A percentile compares a stretch with the other conserved stretches of the same genome.
These are phyloP conservation scores for Ogataea parapolymorpha DNA, from an alignment of 805 yeast species.

Conservation along the genomic window DNA sequence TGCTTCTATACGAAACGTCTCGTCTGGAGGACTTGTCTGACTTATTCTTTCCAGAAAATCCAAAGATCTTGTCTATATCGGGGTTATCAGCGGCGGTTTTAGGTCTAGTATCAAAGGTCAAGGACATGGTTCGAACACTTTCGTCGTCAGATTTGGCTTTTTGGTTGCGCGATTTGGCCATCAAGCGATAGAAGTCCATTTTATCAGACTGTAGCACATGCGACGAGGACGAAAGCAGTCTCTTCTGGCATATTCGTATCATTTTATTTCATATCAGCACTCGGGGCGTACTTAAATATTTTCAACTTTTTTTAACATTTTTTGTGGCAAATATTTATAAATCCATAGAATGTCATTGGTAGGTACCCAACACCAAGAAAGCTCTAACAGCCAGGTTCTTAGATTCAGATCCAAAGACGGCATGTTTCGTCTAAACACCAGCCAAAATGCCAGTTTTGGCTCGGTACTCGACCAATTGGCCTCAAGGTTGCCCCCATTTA, in stretches of 20 bases:
- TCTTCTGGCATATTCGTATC: conserved; percentile 3
- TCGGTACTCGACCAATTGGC: conserved; percentile 27
- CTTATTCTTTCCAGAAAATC: conserved; percentile 31
- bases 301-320: not conserved
- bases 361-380: not conserved
- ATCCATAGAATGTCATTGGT: conserved; percentile 12
- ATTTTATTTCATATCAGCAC: not conserved
- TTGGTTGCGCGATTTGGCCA: conserved; percentile 18
- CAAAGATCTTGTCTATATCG: conserved; percentile 29
- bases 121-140: conserved; percentile 6
- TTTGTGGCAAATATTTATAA: conserved; percentile 9
- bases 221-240: not conserved
- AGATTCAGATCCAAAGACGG: conserved; percentile 87
- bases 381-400: conserved; percentile 42
- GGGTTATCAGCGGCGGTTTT: conserved; percentile 17
- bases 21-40: conserved; percentile 33
- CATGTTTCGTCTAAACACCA: conserved; percentile 60
- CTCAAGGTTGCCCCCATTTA: conserved; percentile 35
- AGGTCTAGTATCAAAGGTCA: conserved; percentile 28
- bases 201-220: conserved; percentile 7
- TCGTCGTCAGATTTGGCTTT: conserved; percentile 14
- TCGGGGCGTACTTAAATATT: not conserved
- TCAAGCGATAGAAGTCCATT: conserved; percentile 17
- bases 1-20: conserved; percentile 34
- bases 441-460: conserved; percentile 15